A percentile compares a stretch with the other conserved stretches of the same genome.
These are phyloP conservation scores for Fusarium protoensiforme DNA, from an alignment of 2,329 filamentous ascomycete genomes.

Conservation along the genomic window DNA sequence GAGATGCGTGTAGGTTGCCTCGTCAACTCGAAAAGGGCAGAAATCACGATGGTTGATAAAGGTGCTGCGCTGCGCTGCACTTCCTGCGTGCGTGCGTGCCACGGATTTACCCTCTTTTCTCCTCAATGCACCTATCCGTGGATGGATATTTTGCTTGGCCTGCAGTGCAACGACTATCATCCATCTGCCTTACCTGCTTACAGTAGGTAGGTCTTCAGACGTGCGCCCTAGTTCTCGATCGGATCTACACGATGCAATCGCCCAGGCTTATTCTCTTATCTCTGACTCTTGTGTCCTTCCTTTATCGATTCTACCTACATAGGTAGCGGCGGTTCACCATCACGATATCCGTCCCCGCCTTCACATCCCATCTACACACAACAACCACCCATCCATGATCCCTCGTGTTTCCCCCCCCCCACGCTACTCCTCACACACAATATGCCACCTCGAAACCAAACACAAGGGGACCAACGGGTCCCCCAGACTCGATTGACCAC, in stretches of 20 bases:
- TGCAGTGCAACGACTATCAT: background rate
- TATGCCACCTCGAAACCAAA: background rate
- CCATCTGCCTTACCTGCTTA: background rate
- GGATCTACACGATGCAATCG: background rate
- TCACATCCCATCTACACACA: background rate
- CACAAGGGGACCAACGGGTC: background rate
- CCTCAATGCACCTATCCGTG: background rate
- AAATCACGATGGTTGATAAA: constrained; percentile 10
- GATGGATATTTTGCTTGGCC: background rate
- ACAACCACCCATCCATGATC: background rate
- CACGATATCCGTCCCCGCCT: background rate
- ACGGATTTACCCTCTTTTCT: background rate
- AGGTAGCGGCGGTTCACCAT: background rate
- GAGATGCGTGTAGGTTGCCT: constrained; percentile 14
- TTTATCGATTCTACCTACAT: background rate
- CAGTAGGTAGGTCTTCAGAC: background rate
- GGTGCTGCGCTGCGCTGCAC: background rate
- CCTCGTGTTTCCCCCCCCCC: background rate
- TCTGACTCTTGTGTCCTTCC: background rate
- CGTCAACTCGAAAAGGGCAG: constrained; percentile 16
- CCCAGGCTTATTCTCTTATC: background rate
- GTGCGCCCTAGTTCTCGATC: background rate
- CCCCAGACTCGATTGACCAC: constrained; percentile 4
- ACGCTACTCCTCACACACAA: background rate
- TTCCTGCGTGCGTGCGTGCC: background rate